Base-by-base conservation (phyloP, 2,329 filamentous ascomycete species). In the Tolypocladium cylindrosporum region DNA sequence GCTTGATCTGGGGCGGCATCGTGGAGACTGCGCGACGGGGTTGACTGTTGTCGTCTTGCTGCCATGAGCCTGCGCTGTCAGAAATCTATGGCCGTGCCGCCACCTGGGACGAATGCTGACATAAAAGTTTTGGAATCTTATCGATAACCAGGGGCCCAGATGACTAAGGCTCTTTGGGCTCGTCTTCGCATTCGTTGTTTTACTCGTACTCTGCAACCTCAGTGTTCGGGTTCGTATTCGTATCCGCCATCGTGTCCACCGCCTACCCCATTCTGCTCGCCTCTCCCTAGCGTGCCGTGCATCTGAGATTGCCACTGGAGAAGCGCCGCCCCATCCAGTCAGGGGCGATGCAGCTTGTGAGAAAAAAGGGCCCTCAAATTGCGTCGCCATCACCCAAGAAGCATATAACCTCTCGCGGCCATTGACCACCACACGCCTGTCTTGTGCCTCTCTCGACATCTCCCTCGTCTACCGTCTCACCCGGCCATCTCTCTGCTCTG, bases 1-100 rank as follows among this genome's bases (percentile, higher is more conserved):
- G 89, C 74, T 97, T 97, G 72, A 97, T 97, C 73, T 96, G 91
- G 14, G 91, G 89, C 58, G 90, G 89, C 86, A 95, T 93, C 58
- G 57, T 61, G 62, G 51, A 11, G 8, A 6, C 48, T 51, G 31
- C 48, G 31, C 48, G 48, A 34, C 27, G 48, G 24, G 45, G 16
- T 31, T 50, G 45, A 5, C 4, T 21, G 48, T 14, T 21, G 48
- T 52, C 48, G 48, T 21, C 19, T 36, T 36, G 48, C 10, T 13
- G 16, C 31, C 19, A 37, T 21, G 31, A 37, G 48, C 48, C 31
- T 37, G 31, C 48, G 19, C 48, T 9, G 31, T 51, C 31, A 21
- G 48, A 52, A 52, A 52, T 52, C 16, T 34, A 36, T 19, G 31
- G 11, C 10, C 10, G 48, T 10, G 24, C 48, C 19, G 48, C 48